Evolutionary conservation across 345 rosid genomes (phyloP).

Genomic region (Punica granatum): DNA sequence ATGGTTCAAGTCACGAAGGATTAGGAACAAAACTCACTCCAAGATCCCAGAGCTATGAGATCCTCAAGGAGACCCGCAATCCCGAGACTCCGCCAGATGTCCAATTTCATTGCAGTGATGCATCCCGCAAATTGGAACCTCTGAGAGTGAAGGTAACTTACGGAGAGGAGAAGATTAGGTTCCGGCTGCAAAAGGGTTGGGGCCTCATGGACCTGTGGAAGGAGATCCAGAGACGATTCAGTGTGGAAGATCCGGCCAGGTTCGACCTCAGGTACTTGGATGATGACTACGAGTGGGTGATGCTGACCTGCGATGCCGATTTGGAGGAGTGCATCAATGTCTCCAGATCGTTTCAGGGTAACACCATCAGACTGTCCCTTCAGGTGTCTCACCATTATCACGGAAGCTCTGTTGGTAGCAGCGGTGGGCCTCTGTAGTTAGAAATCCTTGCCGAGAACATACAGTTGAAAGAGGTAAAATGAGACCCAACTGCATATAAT

Average conservation of each 20-base stretch:
- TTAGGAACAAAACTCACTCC: slow-evolving; percentile 21
- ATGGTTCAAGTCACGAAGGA: slow-evolving; percentile 35
- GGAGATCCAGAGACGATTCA: slow-evolving; percentile 68
- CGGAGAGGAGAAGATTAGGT: slow-evolving; percentile 60
- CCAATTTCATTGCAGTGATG: slow-evolving; percentile 13
- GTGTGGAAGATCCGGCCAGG: slow-evolving; percentile 41
- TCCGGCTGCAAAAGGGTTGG: slow-evolving; percentile 50
- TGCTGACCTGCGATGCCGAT: slow-evolving; percentile 84
- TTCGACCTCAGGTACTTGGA: slow-evolving; percentile 83
- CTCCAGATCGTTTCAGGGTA: slow-evolving; percentile 36
- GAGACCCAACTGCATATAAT: not conserved
- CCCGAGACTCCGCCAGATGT: slow-evolving; percentile 22
- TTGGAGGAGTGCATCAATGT: slow-evolving; percentile 75
- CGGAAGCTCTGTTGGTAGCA: slow-evolving; percentile 33
- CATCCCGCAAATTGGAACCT: slow-evolving; percentile 36
- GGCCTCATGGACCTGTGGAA: slow-evolving; percentile 37
- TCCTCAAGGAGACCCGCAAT: slow-evolving; percentile 23
- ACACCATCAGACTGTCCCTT: slow-evolving; percentile 57
- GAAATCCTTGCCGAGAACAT: not conserved
- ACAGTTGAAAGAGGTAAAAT: not conserved
- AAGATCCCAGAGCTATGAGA: slow-evolving; percentile 39
- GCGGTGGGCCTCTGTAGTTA: slow-evolving; percentile 22
- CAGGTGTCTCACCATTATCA: slow-evolving; percentile 38
- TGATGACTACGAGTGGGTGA: slow-evolving; percentile 91
- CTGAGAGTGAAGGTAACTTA: slow-evolving; percentile 55